Conservation (phyloP, 768 basidiomycete species). For the Phylloporus rhodoxanthus region DNA sequence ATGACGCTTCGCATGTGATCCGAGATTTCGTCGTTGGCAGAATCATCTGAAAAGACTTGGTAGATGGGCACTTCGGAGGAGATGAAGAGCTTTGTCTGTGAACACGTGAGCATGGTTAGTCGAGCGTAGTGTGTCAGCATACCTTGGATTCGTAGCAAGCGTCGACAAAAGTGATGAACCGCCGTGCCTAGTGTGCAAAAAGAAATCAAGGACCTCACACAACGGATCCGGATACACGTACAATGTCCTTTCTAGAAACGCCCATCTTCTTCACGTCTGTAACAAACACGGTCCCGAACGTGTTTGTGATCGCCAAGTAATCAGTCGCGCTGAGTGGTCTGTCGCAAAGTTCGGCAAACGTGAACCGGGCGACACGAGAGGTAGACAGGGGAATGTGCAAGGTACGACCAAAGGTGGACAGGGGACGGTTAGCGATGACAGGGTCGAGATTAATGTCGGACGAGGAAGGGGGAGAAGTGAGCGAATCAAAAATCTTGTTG, state of each 20-base stretch:
- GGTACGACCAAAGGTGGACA: constrained; percentile 89
- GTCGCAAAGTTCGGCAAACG: constrained; percentile 82
- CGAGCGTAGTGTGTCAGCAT: neutral
- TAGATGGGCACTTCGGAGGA: constrained; percentile 90
- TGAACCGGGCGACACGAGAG: constrained; percentile 75
- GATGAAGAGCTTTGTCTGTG: constrained; percentile 81
- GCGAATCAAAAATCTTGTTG: constrained; percentile 73
- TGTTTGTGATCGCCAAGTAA: constrained; percentile 88
- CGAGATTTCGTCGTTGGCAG: constrained; percentile 42
- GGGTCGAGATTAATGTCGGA: constrained; percentile 35
- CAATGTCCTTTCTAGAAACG: constrained; percentile 80
- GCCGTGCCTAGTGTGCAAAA: constrained; percentile 53
- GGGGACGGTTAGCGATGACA: constrained; percentile 52
- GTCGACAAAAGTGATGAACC: constrained; percentile 98
- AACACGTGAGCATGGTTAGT: constrained; percentile 43
- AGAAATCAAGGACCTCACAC: neutral
- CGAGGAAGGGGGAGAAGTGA: constrained; percentile 48
- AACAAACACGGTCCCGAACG: constrained; percentile 84
- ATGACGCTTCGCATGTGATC: constrained; percentile 91
- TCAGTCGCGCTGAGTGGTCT: constrained; percentile 90
- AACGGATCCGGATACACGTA: constrained; percentile 25
- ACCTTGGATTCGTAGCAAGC: constrained; percentile 92
- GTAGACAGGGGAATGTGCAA: constrained; percentile 77
- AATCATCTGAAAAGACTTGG: constrained; percentile 81
- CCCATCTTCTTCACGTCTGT: constrained; percentile 86